Percentiles rank a stretch among this genome's conserved stretches.
These are phyloP conservation scores for Metschnikowia lunata DNA, from an alignment of 805 yeast species.

Conservation along the genomic window DNA sequence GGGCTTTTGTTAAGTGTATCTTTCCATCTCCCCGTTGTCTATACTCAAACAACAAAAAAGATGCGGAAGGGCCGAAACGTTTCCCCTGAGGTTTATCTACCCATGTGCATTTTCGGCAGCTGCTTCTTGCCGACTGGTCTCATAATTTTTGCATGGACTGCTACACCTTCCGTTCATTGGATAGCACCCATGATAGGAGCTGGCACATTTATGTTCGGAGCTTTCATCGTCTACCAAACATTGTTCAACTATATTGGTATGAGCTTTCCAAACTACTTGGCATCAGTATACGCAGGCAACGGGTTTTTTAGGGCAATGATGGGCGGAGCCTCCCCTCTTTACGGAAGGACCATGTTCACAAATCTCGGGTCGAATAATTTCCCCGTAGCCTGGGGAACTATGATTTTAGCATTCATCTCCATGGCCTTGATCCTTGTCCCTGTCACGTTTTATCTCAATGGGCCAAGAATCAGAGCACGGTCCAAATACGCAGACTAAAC, in stretches of 20 bases:
- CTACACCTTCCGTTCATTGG: conserved; percentile 11
- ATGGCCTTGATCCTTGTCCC: conserved; percentile 44
- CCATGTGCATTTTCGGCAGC: conserved; percentile 10
- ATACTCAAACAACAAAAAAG: conserved; percentile 4
- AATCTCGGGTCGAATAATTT: conserved; percentile 6
- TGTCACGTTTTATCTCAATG: conserved; percentile 38
- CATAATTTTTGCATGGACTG: conserved; percentile 12
- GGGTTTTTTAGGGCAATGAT: conserved; percentile 9
- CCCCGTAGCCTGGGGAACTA: conserved; percentile 13
- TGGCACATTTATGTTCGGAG: conserved; percentile 8
- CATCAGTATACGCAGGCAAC: conserved; percentile 13
- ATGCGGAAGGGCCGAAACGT: conserved; percentile 1
- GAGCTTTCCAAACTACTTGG: conserved; percentile 10
- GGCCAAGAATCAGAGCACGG: conserved; percentile 43
- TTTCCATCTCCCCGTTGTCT: conserved; percentile 7
- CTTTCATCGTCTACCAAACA: conserved; percentile 13
- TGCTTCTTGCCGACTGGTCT: conserved; percentile 11
- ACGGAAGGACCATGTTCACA: conserved; percentile 9
- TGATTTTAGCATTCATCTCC: conserved; percentile 5
- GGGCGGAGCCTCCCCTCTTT: conserved; percentile 16
- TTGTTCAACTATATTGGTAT: conserved; percentile 12
- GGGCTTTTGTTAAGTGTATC: conserved; percentile 7
- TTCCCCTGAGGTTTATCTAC: conserved; percentile 9
- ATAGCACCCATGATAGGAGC: conserved; percentile 13
- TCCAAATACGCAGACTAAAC: conserved; percentile 30